Evolutionary conservation across 2,329 filamentous ascomycete genomes (phyloP).

Genomic region (Sporothrix curviconia): DNA sequence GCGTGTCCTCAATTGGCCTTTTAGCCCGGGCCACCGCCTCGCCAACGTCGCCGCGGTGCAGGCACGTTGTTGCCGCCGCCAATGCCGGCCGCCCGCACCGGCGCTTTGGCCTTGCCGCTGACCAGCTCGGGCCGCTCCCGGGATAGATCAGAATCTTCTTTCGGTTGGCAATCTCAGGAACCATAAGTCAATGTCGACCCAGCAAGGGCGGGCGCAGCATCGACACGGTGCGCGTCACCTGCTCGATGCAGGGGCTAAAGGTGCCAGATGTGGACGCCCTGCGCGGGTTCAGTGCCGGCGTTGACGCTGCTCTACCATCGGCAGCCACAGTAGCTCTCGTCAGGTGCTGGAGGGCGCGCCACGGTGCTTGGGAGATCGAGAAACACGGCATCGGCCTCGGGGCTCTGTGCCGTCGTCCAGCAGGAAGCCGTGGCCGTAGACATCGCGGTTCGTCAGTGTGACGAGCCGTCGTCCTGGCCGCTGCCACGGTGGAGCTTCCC

Average conservation of each 20-base stretch:
- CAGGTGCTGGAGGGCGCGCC: constrained; percentile 72
- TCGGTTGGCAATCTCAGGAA: constrained; percentile 75
- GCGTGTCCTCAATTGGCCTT: constrained; percentile 64
- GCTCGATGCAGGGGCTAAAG: constrained; percentile 95
- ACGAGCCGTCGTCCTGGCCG: constrained; percentile 48
- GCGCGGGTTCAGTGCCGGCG: constrained; percentile 62
- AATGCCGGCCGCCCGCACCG: constrained; percentile 40
- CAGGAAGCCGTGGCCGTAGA: constrained; percentile 68
- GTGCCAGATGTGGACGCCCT: constrained; percentile 77
- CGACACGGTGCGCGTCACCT: constrained; percentile 80
- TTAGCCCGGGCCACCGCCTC: constrained; percentile 71
- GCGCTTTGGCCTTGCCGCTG: constrained; percentile 54
- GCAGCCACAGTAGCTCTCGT: constrained; percentile 38
- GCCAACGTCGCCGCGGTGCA: constrained; percentile 63
- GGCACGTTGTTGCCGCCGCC: constrained; percentile 37
- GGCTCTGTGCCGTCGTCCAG: constrained; percentile 51
- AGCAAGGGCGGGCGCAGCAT: constrained; percentile 72
- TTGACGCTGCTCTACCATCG: constrained; percentile 36
- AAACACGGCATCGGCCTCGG: constrained; percentile 65
- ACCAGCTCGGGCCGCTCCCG: constrained; percentile 71
- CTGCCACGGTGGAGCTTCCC: no score
- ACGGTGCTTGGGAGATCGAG: constrained; percentile 75
- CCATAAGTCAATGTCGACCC: constrained; percentile 92
- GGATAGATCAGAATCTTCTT: constrained; percentile 71
- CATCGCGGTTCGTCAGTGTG: constrained; percentile 69